Conservation (phyloP, 441 rosid genomes). For the Gossypium davidsonii region DNA sequence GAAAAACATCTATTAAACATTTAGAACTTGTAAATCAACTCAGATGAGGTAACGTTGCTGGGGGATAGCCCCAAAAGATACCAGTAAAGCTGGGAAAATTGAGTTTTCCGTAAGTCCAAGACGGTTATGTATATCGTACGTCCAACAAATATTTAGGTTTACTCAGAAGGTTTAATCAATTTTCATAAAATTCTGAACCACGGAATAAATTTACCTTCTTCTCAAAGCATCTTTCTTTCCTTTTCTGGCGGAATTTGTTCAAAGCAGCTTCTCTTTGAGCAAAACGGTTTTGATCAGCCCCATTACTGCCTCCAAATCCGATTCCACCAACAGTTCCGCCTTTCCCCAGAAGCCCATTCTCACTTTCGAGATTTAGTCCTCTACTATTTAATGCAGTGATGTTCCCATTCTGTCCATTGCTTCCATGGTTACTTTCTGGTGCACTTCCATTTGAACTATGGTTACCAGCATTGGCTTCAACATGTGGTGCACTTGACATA, state of each 20-base stretch:
- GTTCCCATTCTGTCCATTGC: constrained; percentile 35
- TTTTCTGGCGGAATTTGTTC: constrained; percentile 51
- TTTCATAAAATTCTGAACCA: not conserved
- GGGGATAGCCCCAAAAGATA: not conserved
- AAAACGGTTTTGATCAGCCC: constrained; percentile 20
- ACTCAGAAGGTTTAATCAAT: not conserved
- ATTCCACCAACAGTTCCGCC: constrained; percentile 20
- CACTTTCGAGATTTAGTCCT: constrained; percentile 23
- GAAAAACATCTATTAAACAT: not conserved
- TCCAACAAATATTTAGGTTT: not conserved
- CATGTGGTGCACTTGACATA: constrained; percentile 14
- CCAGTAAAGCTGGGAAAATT: not conserved
- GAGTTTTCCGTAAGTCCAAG: not conserved
- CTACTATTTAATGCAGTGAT: constrained; percentile 21
- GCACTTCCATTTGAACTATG: constrained; percentile 31
- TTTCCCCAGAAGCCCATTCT: constrained; percentile 18
- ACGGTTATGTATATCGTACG: not conserved
- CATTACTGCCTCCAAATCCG: constrained; percentile 17
- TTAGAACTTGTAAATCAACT: constrained; percentile 9
- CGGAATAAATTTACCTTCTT: constrained; percentile 40
- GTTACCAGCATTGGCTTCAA: constrained; percentile 25
- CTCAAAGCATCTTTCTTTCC: constrained; percentile 58
- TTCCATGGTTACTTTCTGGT: constrained; percentile 44
- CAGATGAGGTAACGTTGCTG: not conserved
- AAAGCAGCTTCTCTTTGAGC: constrained; percentile 52